Conservation (phyloP, 345 rosid genomes). For the Eutrema yunnanense region DNA sequence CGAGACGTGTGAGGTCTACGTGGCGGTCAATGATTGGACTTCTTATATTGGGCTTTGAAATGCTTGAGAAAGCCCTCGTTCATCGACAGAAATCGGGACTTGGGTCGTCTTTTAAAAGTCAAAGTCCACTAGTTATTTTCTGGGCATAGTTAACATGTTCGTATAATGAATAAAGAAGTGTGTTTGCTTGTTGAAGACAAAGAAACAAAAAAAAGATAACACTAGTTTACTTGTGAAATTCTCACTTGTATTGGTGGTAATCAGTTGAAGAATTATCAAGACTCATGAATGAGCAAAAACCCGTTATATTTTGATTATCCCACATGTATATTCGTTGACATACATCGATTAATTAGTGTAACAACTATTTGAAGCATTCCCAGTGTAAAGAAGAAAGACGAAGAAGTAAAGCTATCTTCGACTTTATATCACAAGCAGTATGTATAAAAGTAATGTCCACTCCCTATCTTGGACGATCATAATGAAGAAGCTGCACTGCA, state of each 20-base stretch:
- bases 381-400: not conserved
- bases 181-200: not conserved
- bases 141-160: too few species aligned
- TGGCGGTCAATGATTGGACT: not conserved
- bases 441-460: constrained; percentile 17
- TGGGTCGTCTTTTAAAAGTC: constrained; percentile 10
- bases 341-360: not conserved
- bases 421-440: constrained; percentile 20
- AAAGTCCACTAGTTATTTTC: not conserved
- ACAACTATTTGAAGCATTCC: not conserved
- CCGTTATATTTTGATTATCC: too few species aligned
- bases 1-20: constrained; percentile 13
- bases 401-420: constrained; percentile 12
- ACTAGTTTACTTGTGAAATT: not conserved
- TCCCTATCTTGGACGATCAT: constrained; percentile 7
- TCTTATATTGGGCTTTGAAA: not conserved
- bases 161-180: not conserved
- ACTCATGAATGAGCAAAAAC: not conserved
- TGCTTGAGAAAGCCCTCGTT: not conserved
- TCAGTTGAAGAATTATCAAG: not conserved
- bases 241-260: not conserved
- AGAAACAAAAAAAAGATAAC: not conserved
- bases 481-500: constrained; percentile 4
- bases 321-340: too few species aligned
- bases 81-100: not conserved